These are phyloP conservation scores for Quercus tomentella DNA, from an alignment of 331 rosid species.

Conservation along the genomic window DNA sequence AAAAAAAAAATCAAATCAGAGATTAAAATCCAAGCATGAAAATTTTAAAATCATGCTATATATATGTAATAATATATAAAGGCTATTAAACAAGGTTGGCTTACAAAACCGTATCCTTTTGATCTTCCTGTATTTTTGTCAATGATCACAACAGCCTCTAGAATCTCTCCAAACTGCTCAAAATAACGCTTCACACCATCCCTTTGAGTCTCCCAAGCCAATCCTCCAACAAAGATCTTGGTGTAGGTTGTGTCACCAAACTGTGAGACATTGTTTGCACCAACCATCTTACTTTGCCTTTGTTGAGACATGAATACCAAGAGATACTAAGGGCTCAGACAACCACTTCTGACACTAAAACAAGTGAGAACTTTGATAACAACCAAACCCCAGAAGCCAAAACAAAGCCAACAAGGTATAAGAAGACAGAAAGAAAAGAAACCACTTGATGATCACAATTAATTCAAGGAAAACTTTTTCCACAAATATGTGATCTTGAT, in stretches of 20 bases:
- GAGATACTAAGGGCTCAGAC: constrained; percentile 5
- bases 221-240: constrained; percentile 83
- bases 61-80: not conserved
- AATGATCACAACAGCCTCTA: constrained; percentile 71
- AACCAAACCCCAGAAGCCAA: not conserved
- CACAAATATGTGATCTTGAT: constrained; percentile 19
- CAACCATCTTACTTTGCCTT: constrained; percentile 34
- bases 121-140: constrained; percentile 66
- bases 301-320: constrained; percentile 26
- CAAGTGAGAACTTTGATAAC: not conserved
- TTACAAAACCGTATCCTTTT: constrained; percentile 91
- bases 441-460: constrained; percentile 6
- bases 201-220: constrained; percentile 74
- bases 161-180: constrained; percentile 72
- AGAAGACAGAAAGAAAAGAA: constrained; percentile 1
- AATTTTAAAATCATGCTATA: not conserved
- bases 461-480: constrained; percentile 13
- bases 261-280: constrained; percentile 24
- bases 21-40: not conserved
- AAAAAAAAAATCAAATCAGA: not conserved
- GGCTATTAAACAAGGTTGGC: not conserved
- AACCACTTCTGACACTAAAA: not conserved
- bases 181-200: constrained; percentile 50
- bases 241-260: constrained; percentile 55
- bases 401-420: constrained; percentile 7